A percentile compares a stretch with the other conserved stretches of the same genome.
These are phyloP conservation scores for Halenospora varia DNA, from an alignment of 495 filamentous ascomycete species.

Conservation along the genomic window DNA sequence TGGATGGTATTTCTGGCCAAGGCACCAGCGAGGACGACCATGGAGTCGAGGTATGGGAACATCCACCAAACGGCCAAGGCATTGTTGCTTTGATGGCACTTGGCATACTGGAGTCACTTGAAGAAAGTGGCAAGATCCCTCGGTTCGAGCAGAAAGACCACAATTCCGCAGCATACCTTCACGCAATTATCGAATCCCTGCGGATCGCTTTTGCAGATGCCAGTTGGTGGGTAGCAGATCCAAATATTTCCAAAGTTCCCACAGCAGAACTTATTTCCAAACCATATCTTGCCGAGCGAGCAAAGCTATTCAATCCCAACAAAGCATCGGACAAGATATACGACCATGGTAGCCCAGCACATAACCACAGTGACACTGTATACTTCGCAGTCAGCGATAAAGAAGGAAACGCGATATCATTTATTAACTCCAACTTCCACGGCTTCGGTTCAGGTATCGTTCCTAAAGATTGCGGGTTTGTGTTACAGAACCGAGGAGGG, in stretches of 20 bases:
- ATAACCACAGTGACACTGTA: constrained; percentile 78
- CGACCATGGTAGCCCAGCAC: constrained; percentile 61
- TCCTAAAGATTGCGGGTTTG: constrained; percentile 80
- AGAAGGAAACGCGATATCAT: constrained; percentile 83
- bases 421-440: constrained; percentile 94
- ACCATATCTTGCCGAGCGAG: constrained; percentile 64
- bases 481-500: constrained; percentile 88
- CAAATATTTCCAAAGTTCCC: constrained; percentile 63
- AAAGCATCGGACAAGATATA: constrained; percentile 48
- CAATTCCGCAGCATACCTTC: constrained; percentile 77
- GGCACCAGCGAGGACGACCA: constrained; percentile 41
- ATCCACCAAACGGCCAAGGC: constrained; percentile 96
- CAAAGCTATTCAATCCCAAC: constrained; percentile 60
- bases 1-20: constrained; percentile 39
- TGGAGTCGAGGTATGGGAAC: constrained; percentile 89
- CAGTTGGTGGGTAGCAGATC: constrained; percentile 85
- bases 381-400: constrained; percentile 84
- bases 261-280: constrained; percentile 54
- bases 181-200: constrained; percentile 83
- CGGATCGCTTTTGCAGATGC: constrained; percentile 93
- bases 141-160: constrained; percentile 65
- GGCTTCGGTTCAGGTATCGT: constrained; percentile 90
- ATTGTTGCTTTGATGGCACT: constrained; percentile 93
- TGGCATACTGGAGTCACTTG: constrained; percentile 82
- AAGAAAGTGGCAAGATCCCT: constrained; percentile 65